Evolutionary conservation across 768 basidiomycete genomes (phyloP).

Genomic region (Tulasnella sp.): DNA sequence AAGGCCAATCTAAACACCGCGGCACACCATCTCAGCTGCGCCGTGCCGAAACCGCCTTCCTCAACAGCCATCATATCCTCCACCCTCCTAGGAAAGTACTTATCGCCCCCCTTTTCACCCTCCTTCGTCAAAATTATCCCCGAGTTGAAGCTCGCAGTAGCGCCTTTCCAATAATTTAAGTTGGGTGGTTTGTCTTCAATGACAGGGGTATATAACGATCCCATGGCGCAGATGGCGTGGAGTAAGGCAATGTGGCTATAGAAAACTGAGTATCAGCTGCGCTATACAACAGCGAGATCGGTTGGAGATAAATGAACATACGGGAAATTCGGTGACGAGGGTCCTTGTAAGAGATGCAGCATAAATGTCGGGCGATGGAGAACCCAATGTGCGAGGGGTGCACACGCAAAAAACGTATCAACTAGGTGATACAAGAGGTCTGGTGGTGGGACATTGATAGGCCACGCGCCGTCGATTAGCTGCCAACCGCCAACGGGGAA

Average conservation of each 20-base stretch:
- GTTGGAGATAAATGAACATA: neutral
- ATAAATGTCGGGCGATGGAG: constrained; percentile 17
- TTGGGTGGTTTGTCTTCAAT: constrained; percentile 17
- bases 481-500: neutral
- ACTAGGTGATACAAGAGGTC: constrained; percentile 14
- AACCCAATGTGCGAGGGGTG: constrained; percentile 8
- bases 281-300: neutral
- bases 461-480: constrained; percentile 5
- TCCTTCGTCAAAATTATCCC: neutral
- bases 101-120: neutral
- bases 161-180: constrained; percentile 13
- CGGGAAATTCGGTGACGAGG: constrained; percentile 13
- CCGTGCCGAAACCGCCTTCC: neutral
- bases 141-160: neutral
- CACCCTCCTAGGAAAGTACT: constrained; percentile 1
- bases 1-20: neutral
- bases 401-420: constrained; percentile 14
- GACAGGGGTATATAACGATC: constrained; percentile 15
- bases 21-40: neutral
- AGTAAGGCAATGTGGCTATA: constrained; percentile 6
- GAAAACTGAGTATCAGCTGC: neutral
- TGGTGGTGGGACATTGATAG: constrained; percentile 10
- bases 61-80: neutral
- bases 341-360: neutral
- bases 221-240: constrained; percentile 17